A percentile compares a stretch with the other conserved stretches of the same genome.
Conservation (phyloP, 2,329 filamentous ascomycete species). For the Fusarium torulosum region DNA sequence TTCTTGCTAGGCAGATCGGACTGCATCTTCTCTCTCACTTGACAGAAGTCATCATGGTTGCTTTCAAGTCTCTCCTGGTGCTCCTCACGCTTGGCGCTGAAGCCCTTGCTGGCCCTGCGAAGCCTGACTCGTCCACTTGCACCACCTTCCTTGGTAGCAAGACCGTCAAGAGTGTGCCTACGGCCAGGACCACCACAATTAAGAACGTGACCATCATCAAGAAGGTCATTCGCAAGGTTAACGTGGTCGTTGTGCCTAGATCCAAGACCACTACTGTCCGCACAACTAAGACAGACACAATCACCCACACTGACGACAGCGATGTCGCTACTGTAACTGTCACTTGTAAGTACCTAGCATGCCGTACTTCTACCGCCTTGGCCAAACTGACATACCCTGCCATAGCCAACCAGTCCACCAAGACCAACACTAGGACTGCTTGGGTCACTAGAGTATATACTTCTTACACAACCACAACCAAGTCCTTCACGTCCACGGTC, state of each 20-base stretch:
- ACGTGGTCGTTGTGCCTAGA: not conserved
- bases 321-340: not conserved
- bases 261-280: not conserved
- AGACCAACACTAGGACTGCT: too few relatives aligned
- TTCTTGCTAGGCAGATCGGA: too few relatives aligned
- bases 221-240: slow-evolving; percentile 12
- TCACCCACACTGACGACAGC: not conserved
- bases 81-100: not conserved
- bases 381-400: not conserved
- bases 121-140: not conserved
- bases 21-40: too few relatives aligned
- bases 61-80: not conserved
- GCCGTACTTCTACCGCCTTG: not conserved
- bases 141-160: not conserved
- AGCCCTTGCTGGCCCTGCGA: not conserved
- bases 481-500: too few relatives aligned
- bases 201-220: slow-evolving; percentile 1
- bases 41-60: not conserved
- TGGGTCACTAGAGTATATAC: too few relatives aligned
- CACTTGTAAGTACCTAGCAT: not conserved
- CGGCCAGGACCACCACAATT: not conserved
- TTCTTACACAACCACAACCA: too few relatives aligned
- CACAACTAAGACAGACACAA: not conserved
- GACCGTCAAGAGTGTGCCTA: not conserved
- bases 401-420: not conserved